Evolutionary conservation across 2,329 filamentous ascomycete genomes (phyloP), one percentile per base, ranked within the genome.

Genomic region (Pestalotiopsis sp.): DNA sequence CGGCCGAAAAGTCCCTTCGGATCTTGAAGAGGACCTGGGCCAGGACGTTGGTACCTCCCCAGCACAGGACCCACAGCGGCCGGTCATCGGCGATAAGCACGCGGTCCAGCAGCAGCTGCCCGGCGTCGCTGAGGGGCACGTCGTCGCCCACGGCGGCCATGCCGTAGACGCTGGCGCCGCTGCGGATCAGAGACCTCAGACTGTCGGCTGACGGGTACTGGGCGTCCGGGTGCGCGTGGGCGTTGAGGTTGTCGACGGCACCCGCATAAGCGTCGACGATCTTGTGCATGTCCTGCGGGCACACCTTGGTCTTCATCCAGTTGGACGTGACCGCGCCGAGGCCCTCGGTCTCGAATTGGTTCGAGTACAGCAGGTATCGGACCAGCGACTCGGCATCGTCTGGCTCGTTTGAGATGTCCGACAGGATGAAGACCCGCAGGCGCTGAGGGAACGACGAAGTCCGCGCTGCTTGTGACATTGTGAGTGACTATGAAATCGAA

Each of bases 1-100:
- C 56, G 14, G 73, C 69, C 58, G 76, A 69, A 71, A 69, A 72
- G 17, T 74, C 73, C 27, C 73, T 72, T 45, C 80, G 78, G 56
- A 84, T 79, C 17, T 82, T 77, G 36, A 81, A 74, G 11, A 88
- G 78, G 1, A 82, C 84, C 66, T 85, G 81, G 3, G 86, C 86
- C 4, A 88, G 81, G 1, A 83, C 82, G 68, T 87, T 88, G 31
- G 83, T 82, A 17, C 86, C 86, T 13, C 85, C 86, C 86, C 86
- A 88, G 72, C 80, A 79, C 1, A 87, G 79, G 4, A 87, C 77
- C 84, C 85, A 88, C 4, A 88, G 79, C 3, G 84, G 84, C 12
- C 80, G 72, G 1, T 85, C 71, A 3, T 70, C 58, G 9, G 70
- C 67, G 4, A 72, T 67, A 2, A 69, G 69, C 49, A 80, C 60